Base-by-base conservation (phyloP, 2,329 filamentous ascomycete species). In the Aspergillus proliferans region DNA sequence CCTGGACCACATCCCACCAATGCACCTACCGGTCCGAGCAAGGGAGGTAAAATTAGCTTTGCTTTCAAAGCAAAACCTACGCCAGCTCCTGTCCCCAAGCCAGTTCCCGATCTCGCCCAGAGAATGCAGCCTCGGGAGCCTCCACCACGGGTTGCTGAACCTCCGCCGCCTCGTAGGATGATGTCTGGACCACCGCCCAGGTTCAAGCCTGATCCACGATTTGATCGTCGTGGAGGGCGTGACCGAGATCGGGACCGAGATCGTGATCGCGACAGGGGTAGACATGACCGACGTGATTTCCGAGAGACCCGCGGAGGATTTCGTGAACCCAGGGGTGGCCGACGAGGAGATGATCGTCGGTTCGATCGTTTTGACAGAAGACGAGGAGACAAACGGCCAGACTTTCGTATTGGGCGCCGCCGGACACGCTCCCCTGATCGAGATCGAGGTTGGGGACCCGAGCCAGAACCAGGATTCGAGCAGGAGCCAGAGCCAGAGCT, bases 1-100 rank as follows among this genome's bases (percentile, higher is more conserved):
- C 76, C 81, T 9, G 74, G 69, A 49, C 79, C 80, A 49, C 73
- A 80, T 36, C 70, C 78, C 2, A 75, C 79, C 18, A 73, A 76
- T 2, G 77, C 80, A 4, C 75, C 80, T n/a, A 75, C 79, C 12
- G 38, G 38, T 51, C 62, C 70, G 51, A 66, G 75, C 63, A 73
- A 75, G 50, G 73, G 74, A 2, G 82, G 83, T 41, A 93, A 92
- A 70, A 94, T 96, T 62, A 94, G 89, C 66, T 97, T 97, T 67
- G 89, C 90, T 1, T 89, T 97, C 69, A 96, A 96, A 66, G 80
- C 84, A 49, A 92, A 86, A 63, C 81, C 83, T 19, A 76, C 78
- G 3, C 76, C 84, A 18, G 71, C 74, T 22, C 73, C 78, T 52
- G 74, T 76, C 49, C 71, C 73, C 43, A 78, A 77, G 53, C 69